Evolutionary conservation across 2,329 filamentous ascomycete genomes (phyloP), one percentile per base, ranked within the genome.

Genomic region (Aureobasidium sp.): DNA sequence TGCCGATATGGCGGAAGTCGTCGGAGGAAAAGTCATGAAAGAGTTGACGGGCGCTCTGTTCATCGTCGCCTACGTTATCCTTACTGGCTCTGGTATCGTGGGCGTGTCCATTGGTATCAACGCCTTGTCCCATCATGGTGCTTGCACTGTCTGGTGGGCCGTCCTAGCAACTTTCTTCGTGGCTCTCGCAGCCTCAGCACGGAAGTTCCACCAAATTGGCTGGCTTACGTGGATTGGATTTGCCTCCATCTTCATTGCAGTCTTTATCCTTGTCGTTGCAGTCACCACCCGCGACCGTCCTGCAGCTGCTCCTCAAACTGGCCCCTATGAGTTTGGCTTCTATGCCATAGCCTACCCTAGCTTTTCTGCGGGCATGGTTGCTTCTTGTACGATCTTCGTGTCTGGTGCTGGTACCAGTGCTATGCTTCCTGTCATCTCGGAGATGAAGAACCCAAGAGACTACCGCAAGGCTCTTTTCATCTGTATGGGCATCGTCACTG

Each of bases 171-270:
- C 81, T 0, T 67, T 79, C 1, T 71, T 79, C 8, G 76, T 84
- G 9, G 79, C 79, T 30, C 64, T 76, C 0, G 74, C 78, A 6
- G 81, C 82, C 1, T 80, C 77, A 30, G 76, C 84, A 5, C 79
- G 83, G 64, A 86, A 83, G 61, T 81, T 86, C 66, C 77, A 82
- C 57, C 81, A 85, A 66, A 81, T 87, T 62, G 82, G 80, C 3
- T 86, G 82, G 81, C 72, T 86, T 47, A 84, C 83, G 0, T 87
- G 82, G 79, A 78, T 77, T 11, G 85, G 84, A 0, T 85, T 86
- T 66, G 62, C 78, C 5, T 83, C 79, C 32, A 79, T 87, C 41
- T 85, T 83, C 65, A 72, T 78, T 16, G 83, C 84, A 6, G 71
- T 72, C 37, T 67, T 72, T 53, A 70, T 72, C 36, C 74, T 87